These are phyloP conservation scores for Yarrowia sp. DNA, from an alignment of 805 yeast species.

Conservation along the genomic window DNA sequence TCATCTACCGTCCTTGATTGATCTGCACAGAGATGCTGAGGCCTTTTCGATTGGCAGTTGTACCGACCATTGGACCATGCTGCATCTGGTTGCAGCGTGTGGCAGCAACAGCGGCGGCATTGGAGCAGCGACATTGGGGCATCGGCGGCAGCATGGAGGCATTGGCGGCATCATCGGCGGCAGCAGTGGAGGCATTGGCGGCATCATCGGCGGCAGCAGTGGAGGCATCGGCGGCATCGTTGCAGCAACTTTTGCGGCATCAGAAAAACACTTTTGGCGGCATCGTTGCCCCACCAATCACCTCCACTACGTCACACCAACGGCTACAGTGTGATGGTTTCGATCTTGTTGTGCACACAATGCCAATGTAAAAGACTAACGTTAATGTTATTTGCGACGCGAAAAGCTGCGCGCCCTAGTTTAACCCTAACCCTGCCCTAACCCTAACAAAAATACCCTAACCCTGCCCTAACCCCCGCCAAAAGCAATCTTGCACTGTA, in stretches of 20 bases:
- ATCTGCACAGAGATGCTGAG: slow-evolving; percentile 4
- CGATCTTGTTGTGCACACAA: slow-evolving; percentile 17
- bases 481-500: background rate
- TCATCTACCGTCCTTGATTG: too few species aligned
- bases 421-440: background rate
- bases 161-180: too few species aligned
- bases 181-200: too few species aligned
- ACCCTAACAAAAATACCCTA: background rate
- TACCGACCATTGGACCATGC: background rate
- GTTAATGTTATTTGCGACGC: background rate
- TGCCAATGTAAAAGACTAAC: slow-evolving; percentile 14
- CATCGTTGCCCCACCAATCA: too few species aligned
- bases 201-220: too few species aligned
- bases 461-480: background rate
- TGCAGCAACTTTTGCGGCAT: too few species aligned
- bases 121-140: too few species aligned
- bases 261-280: too few species aligned
- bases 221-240: too few species aligned
- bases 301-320: background rate
- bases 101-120: background rate
- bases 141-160: too few species aligned
- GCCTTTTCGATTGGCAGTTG: background rate
- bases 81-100: too few species aligned
- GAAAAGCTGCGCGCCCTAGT: too few species aligned
- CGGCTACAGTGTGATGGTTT: slow-evolving; percentile 14